Evolutionary conservation across 306 rosid genomes (phyloP), one percentile per base, ranked within the genome.

Genomic region (Inga leiocalycina): DNA sequence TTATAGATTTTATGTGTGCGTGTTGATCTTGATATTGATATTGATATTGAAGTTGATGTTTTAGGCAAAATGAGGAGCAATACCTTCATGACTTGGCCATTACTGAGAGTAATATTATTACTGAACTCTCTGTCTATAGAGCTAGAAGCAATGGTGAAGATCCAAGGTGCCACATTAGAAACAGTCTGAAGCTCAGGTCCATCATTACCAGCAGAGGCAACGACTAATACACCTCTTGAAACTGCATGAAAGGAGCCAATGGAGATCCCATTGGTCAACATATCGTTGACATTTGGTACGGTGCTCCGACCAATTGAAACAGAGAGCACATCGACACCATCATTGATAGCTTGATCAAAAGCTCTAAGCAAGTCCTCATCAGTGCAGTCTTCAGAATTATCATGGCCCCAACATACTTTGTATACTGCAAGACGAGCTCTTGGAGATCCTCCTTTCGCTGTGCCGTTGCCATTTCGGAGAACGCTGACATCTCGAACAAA

Each of bases 181-280:
- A 89, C 89, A 41, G 84, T 80, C 27, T 83, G 81, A 2, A 52
- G 86, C 10, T 13, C 15, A 12, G 94, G 92, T 3, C 97, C 97
- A 0, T 79, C 76, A 69, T 86, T 86, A 4, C 84, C 88, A 6
- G 76, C 88, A 10, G 88, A 79, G 43, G 76, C 70, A 75, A 86
- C 79, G 0, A 86, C 88, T 3, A 86, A 51, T 46, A 82, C 13
- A 5, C 80, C 80, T 24, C 51, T 79, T 9, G 79, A 35, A 79
- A 82, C 72, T 5, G 96, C 96, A 82, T 93, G 97, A 70, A 90
- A 93, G 8, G 94, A 52, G 3, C 94, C 92, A 4, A 93, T 90
- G 0, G 93, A 72, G 9, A 81, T 59, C 10, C 83, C 87, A 70
- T 90, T 91, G 0, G 80, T n/a, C 2, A 77, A 88, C 77, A 87